Evolutionary conservation across 2,329 filamentous ascomycete species (phyloP).

Genomic region (Orbilia oligospora): DNA sequence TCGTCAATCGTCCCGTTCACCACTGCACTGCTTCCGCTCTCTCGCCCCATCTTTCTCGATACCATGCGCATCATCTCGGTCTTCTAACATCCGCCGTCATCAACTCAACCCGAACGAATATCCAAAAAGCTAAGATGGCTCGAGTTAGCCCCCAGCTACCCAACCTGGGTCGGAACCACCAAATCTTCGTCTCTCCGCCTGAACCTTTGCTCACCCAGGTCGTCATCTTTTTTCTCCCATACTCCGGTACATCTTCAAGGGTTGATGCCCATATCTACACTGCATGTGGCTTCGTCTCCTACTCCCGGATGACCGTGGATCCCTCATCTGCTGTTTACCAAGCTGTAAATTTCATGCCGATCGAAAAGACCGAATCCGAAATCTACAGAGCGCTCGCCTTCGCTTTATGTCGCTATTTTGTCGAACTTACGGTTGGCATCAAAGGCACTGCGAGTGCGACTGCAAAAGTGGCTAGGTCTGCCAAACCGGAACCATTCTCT

Average conservation of each 20-base stretch:
- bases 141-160: conserved; percentile 63
- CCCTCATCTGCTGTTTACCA: conserved; percentile 92
- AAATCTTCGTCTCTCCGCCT: conserved; percentile 89
- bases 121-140: conserved; percentile 60
- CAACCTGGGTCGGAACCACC: conserved; percentile 68
- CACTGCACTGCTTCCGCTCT: neutral
- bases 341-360: conserved; percentile 88
- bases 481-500: conserved; percentile 80
- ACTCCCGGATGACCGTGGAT: conserved; percentile 90
- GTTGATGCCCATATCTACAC: conserved; percentile 95
- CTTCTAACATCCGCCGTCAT: conserved; percentile 11
- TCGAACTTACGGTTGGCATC: conserved; percentile 82
- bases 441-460: conserved; percentile 76
- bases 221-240: conserved; percentile 91
- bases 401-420: conserved; percentile 93
- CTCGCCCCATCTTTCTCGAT: neutral
- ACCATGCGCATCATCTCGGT: conserved; percentile 25
- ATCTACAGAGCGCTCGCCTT: conserved; percentile 91
- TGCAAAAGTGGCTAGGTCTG: conserved; percentile 70
- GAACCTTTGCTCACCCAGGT: conserved; percentile 87
- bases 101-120: neutral
- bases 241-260: conserved; percentile 91
- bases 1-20: neutral
- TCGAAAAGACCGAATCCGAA: conserved; percentile 90
- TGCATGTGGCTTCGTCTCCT: conserved; percentile 88